Evolutionary conservation across 1,284 basidiomycete genomes (phyloP).

Genomic region (Cryptococcus wingfieldii): DNA sequence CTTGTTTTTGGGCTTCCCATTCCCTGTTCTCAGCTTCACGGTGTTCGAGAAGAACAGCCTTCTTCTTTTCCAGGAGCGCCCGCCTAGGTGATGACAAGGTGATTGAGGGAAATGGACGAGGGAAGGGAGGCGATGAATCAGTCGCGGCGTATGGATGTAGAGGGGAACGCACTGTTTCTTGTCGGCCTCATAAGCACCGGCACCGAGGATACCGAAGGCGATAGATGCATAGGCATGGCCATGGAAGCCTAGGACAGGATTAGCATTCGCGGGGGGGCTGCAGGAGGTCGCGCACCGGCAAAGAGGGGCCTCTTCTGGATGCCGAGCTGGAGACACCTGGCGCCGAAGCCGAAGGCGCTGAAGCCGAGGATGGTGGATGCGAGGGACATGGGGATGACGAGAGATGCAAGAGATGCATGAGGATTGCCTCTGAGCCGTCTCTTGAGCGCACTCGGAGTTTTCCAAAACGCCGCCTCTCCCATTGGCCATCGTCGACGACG

Average conservation of each 20-base stretch:
- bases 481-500: neutral
- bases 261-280: neutral
- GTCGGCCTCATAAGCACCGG: constrained; percentile 38
- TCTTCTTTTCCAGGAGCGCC: constrained; percentile 29
- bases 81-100: constrained; percentile 12
- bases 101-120: neutral
- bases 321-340: constrained; percentile 72
- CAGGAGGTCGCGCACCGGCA: constrained; percentile 30
- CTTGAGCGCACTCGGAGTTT: constrained; percentile 8
- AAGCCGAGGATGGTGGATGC: constrained; percentile 70
- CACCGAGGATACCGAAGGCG: constrained; percentile 42
- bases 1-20: constrained; percentile 17
- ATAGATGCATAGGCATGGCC: constrained; percentile 32
- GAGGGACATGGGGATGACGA: constrained; percentile 58
- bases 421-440: no score
- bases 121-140: neutral
- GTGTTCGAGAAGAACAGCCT: constrained; percentile 23
- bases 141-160: neutral
- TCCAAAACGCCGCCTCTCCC: constrained; percentile 9
- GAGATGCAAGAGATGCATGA: neutral
- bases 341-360: constrained; percentile 69
- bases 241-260: constrained; percentile 27
- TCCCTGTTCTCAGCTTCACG: constrained; percentile 27
- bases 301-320: constrained; percentile 56
- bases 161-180: constrained; percentile 44